Evolutionary conservation across 164 flowering plant species (phyloP).

Genomic region (Magnolia sinica): DNA sequence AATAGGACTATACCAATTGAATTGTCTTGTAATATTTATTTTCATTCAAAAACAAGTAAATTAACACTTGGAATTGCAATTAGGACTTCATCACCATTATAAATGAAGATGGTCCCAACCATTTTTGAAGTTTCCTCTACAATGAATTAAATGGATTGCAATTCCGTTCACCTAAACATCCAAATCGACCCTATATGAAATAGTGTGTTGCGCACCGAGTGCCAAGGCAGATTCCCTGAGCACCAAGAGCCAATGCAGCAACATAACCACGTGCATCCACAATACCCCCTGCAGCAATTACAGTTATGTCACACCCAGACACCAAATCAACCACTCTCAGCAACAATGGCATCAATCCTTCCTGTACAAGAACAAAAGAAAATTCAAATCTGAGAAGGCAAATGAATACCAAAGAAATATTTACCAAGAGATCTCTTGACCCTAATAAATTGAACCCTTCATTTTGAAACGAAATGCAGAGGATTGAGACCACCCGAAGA

Average conservation of each 20-base stretch:
- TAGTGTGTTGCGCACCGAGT: slow-evolving; percentile 44
- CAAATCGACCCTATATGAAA: neutral
- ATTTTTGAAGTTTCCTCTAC: neutral
- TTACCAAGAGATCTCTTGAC: neutral
- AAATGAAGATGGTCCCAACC: neutral
- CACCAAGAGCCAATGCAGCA: slow-evolving; percentile 92
- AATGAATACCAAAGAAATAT: neutral
- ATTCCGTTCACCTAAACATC: neutral
- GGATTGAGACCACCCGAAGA: neutral
- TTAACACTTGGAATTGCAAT: neutral
- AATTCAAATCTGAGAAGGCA: neutral
- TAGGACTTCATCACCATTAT: neutral
- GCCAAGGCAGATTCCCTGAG: slow-evolving; percentile 74
- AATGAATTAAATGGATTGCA: neutral
- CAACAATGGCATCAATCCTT: slow-evolving; percentile 54
- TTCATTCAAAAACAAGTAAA: neutral
- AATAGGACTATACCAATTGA: neutral
- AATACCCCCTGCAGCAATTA: slow-evolving; percentile 91
- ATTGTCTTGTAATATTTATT: neutral
- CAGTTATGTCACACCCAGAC: slow-evolving; percentile 47
- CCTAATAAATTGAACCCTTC: too few species aligned
- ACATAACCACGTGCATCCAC: slow-evolving; percentile 88
- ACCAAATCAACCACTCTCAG: slow-evolving; percentile 82
- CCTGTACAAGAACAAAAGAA: slow-evolving; percentile 39
- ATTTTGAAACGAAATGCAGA: too few species aligned